phyloP scores from a whole-genome alignment of 305 asterid species.

The Vinca major region DNA sequence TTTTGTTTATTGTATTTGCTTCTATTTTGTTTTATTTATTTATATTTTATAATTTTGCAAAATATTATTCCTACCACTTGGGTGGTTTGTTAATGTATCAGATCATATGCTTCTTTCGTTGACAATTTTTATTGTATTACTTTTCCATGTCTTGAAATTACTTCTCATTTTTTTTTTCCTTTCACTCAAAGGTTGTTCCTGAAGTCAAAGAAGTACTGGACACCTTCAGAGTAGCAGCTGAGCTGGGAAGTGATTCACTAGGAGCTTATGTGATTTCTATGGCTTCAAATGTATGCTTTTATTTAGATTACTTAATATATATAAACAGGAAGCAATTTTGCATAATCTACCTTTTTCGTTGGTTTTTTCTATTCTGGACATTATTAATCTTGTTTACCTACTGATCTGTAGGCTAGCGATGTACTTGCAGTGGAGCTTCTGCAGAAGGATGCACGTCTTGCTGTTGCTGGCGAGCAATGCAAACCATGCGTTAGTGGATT shows the following conservation, averaged over 20 bases:
- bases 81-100: neutral
- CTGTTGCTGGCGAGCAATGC: constrained; percentile 70
- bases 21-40: neutral
- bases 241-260: constrained; percentile 82
- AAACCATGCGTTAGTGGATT: constrained; percentile 74
- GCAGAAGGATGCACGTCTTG: constrained; percentile 86
- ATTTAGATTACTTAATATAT: neutral
- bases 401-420: constrained; percentile 83
- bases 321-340: neutral
- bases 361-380: neutral
- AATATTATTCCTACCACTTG: neutral
- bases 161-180: neutral
- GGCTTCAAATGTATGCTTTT: constrained; percentile 71
- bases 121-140: constrained; percentile 3
- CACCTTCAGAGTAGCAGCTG: constrained; percentile 91
- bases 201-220: constrained; percentile 91
- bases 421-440: constrained; percentile 97
- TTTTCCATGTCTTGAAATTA: constrained; percentile 6
- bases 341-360: constrained; percentile 3
- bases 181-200: constrained; percentile 42
- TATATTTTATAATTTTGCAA: neutral
- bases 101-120: too few species aligned
- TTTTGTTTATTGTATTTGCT: neutral
- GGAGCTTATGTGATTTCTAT: constrained; percentile 98
- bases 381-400: constrained; percentile 11